Percentiles rank a stretch among this genome's conserved stretches.
Conservation (phyloP, 441 rosid genomes). For the Erodium chrysanthum region DNA sequence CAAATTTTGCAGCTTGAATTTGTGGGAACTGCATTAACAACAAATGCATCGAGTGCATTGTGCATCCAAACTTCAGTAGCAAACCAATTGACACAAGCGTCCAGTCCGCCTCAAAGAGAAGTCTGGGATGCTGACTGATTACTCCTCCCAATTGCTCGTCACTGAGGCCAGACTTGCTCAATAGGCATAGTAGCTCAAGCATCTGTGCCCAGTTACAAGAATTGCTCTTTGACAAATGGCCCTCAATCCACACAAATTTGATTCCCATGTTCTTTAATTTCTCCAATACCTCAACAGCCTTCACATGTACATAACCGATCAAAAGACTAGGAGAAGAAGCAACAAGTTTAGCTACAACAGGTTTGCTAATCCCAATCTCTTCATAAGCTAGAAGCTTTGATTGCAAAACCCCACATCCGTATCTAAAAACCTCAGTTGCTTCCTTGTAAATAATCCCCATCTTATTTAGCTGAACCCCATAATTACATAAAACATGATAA, state of each 20-base stretch:
- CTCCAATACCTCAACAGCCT: slow-evolving; percentile 34
- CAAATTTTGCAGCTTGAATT: slow-evolving; percentile 29
- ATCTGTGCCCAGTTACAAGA: slow-evolving; percentile 47
- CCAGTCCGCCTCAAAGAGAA: slow-evolving; percentile 40
- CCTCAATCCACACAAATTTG: slow-evolving; percentile 35
- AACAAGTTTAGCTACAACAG: slow-evolving; percentile 27
- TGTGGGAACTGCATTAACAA: slow-evolving; percentile 42
- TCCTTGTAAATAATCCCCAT: slow-evolving; percentile 54
- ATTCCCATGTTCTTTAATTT: slow-evolving; percentile 39
- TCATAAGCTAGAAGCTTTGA: slow-evolving; percentile 50
- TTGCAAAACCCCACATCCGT: slow-evolving; percentile 38
- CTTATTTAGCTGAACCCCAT: slow-evolving; percentile 42
- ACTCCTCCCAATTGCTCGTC: slow-evolving; percentile 29
- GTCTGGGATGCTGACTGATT: slow-evolving; percentile 36
- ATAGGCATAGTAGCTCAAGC: slow-evolving; percentile 35
- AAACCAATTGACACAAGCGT: slow-evolving; percentile 37
- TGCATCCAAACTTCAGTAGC: slow-evolving; percentile 43
- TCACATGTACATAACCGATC: slow-evolving; percentile 34
- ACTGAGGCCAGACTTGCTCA: slow-evolving; percentile 26
- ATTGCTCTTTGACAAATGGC: slow-evolving; percentile 29
- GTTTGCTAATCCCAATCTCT: background rate
- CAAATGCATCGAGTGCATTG: slow-evolving; percentile 29
- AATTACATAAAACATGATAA: slow-evolving; percentile 48
- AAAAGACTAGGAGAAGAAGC: slow-evolving; percentile 45
- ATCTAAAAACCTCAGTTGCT: slow-evolving; percentile 45